Evolutionary conservation across 768 basidiomycete genomes (phyloP).

Genomic region (Asterophora parasitica): DNA sequence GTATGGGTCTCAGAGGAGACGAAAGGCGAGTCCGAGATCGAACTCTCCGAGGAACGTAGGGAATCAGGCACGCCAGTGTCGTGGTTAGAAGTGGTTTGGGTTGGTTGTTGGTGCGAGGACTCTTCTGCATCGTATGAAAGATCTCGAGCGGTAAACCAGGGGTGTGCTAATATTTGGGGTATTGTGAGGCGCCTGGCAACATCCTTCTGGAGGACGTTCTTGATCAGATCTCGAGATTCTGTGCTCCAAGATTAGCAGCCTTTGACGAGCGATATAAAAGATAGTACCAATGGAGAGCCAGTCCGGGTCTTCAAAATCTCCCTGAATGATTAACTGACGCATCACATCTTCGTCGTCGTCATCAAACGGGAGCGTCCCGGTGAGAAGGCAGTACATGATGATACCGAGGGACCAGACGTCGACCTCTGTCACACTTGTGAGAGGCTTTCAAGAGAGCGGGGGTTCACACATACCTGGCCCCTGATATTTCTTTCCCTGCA

Average conservation of each 20-base stretch:
- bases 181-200: conserved; percentile 72
- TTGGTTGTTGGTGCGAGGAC: conserved; percentile 20
- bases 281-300: conserved; percentile 85
- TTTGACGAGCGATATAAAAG: background rate
- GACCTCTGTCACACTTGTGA: conserved; percentile 58
- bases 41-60: conserved; percentile 48
- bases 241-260: conserved; percentile 1
- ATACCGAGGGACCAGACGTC: conserved; percentile 95
- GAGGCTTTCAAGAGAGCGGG: conserved; percentile 1
- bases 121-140: conserved; percentile 31
- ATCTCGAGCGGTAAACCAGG: conserved; percentile 68
- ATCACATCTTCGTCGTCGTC: conserved; percentile 84
- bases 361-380: conserved; percentile 87
- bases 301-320: conserved; percentile 85
- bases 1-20: conserved; percentile 32
- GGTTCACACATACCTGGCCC: conserved; percentile 64
- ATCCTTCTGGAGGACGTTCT: conserved; percentile 72
- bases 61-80: conserved; percentile 22
- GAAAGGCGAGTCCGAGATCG: conserved; percentile 48
- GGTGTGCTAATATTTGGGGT: conserved; percentile 77
- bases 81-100: conserved; percentile 27
- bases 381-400: conserved; percentile 85
- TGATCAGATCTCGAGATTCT: conserved; percentile 87
- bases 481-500: conserved; percentile 81
- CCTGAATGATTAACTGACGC: conserved; percentile 78